Conservation (phyloP, 176 grass and related monocot species). For the Ensete ventricosum region DNA sequence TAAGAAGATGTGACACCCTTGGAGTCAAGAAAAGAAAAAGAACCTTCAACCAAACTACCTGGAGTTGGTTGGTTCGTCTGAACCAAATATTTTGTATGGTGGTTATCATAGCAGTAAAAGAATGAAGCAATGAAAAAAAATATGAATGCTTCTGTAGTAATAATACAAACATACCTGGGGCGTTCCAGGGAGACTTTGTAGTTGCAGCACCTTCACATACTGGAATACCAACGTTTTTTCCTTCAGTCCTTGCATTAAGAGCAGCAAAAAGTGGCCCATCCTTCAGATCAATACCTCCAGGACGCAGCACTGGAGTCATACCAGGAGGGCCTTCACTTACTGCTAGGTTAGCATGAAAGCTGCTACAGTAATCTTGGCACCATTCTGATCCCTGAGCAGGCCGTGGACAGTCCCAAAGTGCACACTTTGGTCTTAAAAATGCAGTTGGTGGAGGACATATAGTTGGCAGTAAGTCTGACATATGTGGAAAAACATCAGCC, state of each 20-base stretch:
- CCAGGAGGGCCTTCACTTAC: conserved; percentile 76
- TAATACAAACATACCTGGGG: conserved; percentile 45
- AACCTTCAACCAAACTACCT: background rate
- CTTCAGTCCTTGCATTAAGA: conserved; percentile 69
- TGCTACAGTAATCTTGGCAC: conserved; percentile 65
- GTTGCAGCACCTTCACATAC: conserved; percentile 93
- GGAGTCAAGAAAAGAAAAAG: background rate
- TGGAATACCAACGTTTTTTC: conserved; percentile 80
- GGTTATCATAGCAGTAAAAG: background rate
- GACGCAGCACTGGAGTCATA: conserved; percentile 67
- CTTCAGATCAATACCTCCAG: conserved; percentile 84
- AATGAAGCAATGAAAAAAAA: background rate
- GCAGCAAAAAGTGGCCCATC: conserved; percentile 77
- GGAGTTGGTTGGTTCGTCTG: background rate
- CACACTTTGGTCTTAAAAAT: conserved; percentile 4
- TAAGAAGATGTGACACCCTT: conserved; percentile 5
- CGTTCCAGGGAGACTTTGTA: conserved; percentile 92
- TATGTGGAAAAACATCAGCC: background rate
- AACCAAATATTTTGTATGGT: too few species aligned
- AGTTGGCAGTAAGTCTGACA: conserved; percentile 6
- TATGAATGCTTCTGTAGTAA: background rate
- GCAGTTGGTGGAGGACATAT: conserved; percentile 3
- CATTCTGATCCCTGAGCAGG: conserved; percentile 53
- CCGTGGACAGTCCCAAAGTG: conserved; percentile 35
- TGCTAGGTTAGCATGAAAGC: conserved; percentile 66